Base-by-base conservation (phyloP, 1,139 yeast species). In the Wickerhamomyces sp. region DNA sequence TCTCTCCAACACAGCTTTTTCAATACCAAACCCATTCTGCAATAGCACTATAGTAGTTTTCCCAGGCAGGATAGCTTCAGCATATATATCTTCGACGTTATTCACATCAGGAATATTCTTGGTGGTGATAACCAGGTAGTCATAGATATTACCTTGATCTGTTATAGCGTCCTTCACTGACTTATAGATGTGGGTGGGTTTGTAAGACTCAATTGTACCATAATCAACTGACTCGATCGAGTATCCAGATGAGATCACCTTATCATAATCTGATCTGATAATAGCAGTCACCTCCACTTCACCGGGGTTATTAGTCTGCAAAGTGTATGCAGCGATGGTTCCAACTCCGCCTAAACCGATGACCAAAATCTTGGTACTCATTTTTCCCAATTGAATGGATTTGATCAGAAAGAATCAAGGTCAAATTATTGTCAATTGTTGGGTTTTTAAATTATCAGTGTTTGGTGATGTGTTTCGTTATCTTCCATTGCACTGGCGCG, bases 271-370 rank as follows among this genome's bases (percentile, higher is more conserved):
- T n/a, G 87, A 78, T 14, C 77, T 72, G 17, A 74, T 63, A 10
- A 82, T 81, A 4, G 76, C 62, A 0, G 89, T 77, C 5, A 82
- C 84, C 38, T 71, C 73, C 3, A 74, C 67, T 43, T 65, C 64
- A 3, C 69, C 72, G 7, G 32, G 32, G 10, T 39, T 36, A 16
- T 70, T 63, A 32, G 63, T 64, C 40, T 72, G 72, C 27, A 84
- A 65, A 0, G 82, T 74, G 35, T 78, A 70, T 0, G 89, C 81
- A 6, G 82, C 81, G 33, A 84, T 71, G 30, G 81, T 69, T 14
- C 94, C 94, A 2, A 84, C 88, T 21, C 90, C 89, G 9, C 89
- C 89, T 48, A 81, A 67, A 10, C 89, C 89, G 27, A 81, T 68
- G n/a, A 77, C 59, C 24, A 80, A 65, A 3, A 77, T 64, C 38